A percentile compares a stretch with the other conserved stretches of the same genome.
These are phyloP conservation scores for Fusarium sp. DNA, from an alignment of 2,329 filamentous ascomycete species.

Conservation along the genomic window DNA sequence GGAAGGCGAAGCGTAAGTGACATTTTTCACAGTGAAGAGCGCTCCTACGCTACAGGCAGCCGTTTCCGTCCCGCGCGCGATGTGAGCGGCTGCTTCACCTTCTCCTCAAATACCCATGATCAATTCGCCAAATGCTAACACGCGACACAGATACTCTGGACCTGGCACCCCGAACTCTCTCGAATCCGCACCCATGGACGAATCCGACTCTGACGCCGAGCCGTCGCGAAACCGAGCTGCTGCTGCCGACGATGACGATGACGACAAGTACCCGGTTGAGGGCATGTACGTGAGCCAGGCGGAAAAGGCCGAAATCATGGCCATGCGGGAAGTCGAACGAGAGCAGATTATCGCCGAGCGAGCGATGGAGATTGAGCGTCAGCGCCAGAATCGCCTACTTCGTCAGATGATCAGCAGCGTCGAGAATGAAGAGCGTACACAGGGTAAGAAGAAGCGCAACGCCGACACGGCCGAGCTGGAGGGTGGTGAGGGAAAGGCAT, in stretches of 20 bases:
- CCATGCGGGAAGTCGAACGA: slow-evolving; percentile 88
- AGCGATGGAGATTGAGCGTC: slow-evolving; percentile 82
- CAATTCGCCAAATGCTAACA: slow-evolving; percentile 23
- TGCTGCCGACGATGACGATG: slow-evolving; percentile 67
- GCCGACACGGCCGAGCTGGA: slow-evolving; percentile 83
- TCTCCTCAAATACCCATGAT: neutral
- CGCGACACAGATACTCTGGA: slow-evolving; percentile 70
- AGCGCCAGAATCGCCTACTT: slow-evolving; percentile 84
- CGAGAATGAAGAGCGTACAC: slow-evolving; percentile 70
- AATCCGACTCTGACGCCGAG: slow-evolving; percentile 76
- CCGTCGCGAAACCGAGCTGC: slow-evolving; percentile 57
- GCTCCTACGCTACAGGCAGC: neutral
- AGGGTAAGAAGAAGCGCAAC: slow-evolving; percentile 77
- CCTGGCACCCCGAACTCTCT: slow-evolving; percentile 80
- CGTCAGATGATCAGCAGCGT: slow-evolving; percentile 79
- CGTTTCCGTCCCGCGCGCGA: neutral
- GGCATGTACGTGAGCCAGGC: slow-evolving; percentile 82
- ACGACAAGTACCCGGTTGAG: slow-evolving; percentile 85
- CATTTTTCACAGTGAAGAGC: slow-evolving; percentile 2
- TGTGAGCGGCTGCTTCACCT: neutral
- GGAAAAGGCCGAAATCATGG: slow-evolving; percentile 84
- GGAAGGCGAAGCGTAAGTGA: slow-evolving; percentile 66
- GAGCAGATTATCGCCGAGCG: slow-evolving; percentile 92
- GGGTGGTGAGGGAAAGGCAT: slow-evolving; percentile 78
- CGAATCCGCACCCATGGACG: slow-evolving; percentile 89